Base-by-base conservation (phyloP, 208 protist species). In the Wallacemonas sp. region DNA sequence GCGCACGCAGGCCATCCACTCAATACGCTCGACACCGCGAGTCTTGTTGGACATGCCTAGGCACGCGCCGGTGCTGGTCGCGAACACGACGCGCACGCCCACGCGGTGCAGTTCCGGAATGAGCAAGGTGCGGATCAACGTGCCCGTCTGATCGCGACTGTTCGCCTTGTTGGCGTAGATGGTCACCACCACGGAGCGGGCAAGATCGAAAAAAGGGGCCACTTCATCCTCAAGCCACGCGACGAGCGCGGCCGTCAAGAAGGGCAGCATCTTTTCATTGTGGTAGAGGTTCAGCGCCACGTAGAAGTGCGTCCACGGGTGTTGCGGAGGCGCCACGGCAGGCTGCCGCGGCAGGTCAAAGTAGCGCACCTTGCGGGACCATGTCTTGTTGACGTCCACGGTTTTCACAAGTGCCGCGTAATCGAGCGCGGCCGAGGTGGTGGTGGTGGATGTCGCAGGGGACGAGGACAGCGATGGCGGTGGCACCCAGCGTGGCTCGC, bases 1-100 rank as follows among this genome's bases (percentile, higher is more conserved):
- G 11, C 85, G 88, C 22, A 94, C 75, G 70, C 88, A 94, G 31
- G 82, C 55, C 80, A 94, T 82, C 86, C 88, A 94, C 70, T 89
- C 83, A 52, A 92, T 94, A 50, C 88, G 82, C 49, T 83, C 73
- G 10, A 68, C 61, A 52, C 78, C 80, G 63, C 72, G 41, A 28
- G 22, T 70, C 18, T 42, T 42, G 26, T 42, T 59, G 31, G 26
- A 5, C 52, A 44, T 59, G 29, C 29, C 52, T 7, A 79, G 55
- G 46, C 88, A 92, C 12, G 66, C 22, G 11, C 87, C 87, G 20
- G 74, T 42, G 26, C 74, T 74, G 12, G 80, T 84, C 18, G 78
- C 68, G 67, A 75, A 91, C 25, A 91, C 79, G 7, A 44, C 23
- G n/a, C 57, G 54, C 11, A 90, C 73, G 3, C 82, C 82, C 0